A percentile compares a stretch with the other conserved stretches of the same genome.
Conservation (phyloP, 2,329 filamentous ascomycete species). For the Cercospora nicotianae region DNA sequence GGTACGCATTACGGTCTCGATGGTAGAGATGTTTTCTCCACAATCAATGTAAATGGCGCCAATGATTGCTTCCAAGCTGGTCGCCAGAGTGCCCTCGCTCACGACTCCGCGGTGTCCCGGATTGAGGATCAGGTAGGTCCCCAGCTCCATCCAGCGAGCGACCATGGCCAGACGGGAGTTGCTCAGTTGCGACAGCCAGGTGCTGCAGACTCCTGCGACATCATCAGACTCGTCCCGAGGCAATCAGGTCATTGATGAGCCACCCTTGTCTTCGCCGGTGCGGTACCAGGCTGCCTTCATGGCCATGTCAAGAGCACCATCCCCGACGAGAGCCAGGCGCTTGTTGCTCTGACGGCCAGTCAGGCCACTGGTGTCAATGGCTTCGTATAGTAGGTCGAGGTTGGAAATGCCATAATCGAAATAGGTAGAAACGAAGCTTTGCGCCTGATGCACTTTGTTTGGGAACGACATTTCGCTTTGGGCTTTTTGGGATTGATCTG, state of each 20-base stretch:
- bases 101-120: not conserved
- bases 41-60: slow-evolving; percentile 13
- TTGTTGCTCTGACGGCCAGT: not conserved
- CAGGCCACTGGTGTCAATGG: slow-evolving; percentile 5
- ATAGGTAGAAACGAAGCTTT: not conserved
- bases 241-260: not conserved
- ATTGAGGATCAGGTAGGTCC: not conserved
- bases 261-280: not conserved
- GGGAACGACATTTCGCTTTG: not conserved
- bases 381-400: not conserved
- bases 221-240: not conserved
- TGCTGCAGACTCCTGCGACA: not conserved
- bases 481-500: not conserved
- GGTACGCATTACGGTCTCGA: not conserved
- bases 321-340: not conserved
- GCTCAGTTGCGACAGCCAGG: not conserved
- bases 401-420: not conserved
- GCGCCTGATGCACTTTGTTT: not conserved
- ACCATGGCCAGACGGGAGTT: not conserved
- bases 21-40: not conserved
- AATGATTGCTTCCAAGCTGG: slow-evolving; percentile 7
- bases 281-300: slow-evolving; percentile 1
- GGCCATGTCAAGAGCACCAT: not conserved
- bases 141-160: not conserved
- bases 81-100: slow-evolving; percentile 3